Percentiles rank a stretch among this genome's conserved stretches.
Evolutionary conservation across 768 basidiomycete genomes (phyloP).

Genomic region (Naganishia onofrii): DNA sequence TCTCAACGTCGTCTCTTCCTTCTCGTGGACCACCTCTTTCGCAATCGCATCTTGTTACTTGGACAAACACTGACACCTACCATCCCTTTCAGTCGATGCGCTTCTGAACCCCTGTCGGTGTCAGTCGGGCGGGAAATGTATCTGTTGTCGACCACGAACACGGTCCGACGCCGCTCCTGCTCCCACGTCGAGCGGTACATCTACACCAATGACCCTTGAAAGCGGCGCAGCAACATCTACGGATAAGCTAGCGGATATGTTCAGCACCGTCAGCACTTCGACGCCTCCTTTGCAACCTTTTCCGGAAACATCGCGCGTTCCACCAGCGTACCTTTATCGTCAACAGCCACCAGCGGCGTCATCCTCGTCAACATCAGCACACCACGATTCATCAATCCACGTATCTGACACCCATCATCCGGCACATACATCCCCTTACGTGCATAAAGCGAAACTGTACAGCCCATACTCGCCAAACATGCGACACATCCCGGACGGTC

Average conservation of each 20-base stretch:
- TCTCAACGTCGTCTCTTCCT: no score
- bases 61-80: no score
- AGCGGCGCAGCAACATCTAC: conserved; percentile 10
- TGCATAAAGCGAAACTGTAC: conserved; percentile 52
- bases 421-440: conserved; percentile 46
- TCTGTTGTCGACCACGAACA: conserved; percentile 46
- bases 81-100: conserved; percentile 31
- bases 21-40: not conserved
- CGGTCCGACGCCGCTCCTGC: not conserved
- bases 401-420: conserved; percentile 40
- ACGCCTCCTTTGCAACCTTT: not conserved
- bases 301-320: conserved; percentile 1
- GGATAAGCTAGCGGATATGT: conserved; percentile 25
- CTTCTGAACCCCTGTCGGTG: conserved; percentile 53
- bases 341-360: not conserved
- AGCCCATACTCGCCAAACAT: conserved; percentile 48
- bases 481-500: conserved; percentile 21
- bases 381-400: conserved; percentile 15
- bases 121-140: conserved; percentile 47
- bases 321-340: not conserved
- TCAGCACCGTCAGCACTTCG: conserved; percentile 22
- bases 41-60: not conserved
- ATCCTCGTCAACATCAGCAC: not conserved
- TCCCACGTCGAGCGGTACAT: not conserved
- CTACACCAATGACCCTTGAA: conserved; percentile 27